Base-by-base conservation (phyloP, 2,329 filamentous ascomycete species). In the Fusarium paranaense region DNA sequence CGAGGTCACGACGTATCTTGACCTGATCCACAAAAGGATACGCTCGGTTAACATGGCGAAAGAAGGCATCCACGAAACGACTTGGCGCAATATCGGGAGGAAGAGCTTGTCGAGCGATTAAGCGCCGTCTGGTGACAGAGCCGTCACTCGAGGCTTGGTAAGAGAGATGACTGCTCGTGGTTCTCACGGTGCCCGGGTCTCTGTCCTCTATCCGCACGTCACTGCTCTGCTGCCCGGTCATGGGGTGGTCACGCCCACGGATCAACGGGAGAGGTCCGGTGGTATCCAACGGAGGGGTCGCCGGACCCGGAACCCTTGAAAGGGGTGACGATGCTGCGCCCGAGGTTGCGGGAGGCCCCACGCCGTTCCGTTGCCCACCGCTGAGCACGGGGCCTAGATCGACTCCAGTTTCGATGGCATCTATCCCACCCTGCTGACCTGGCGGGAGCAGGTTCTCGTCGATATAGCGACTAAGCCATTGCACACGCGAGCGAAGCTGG, bases 21-120 rank as follows among this genome's bases (percentile, higher is more conserved):
- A 74, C 69, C 45, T 82, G 80, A 67, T 86, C 81, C 32, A 86
- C 80, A 64, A 86, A 86, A 10, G 85, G 85, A 66, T 86, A 87
- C 3, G 84, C 84, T 6, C 84, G 80, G 67, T 86, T 83, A 30
- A 86, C 83, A 66, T 86, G 83, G 18, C 83, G 81, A 64, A 86
- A 86, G 75, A 86, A 87, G 18, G 85, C 85, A 60, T 86, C 82
- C 10, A 84, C 81, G 27, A 84, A 84, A 20, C 77, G 78, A 13
- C 79, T 78, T 7, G 82, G 81, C 10, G 76, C 70, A 54, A 77
- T 74, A 38, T 78, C 72, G 32, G 74, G 62, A 38, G 77, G 77
- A 1, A 78, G 65, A 30, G 75, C 57, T 32, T 74, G 74, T 13
- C 69, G 69, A 6, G 76, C 59, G 22, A 76, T 69, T 27, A 75